Evolutionary conservation across 495 filamentous ascomycete species (phyloP).

Genomic region (Penicillium silybi): DNA sequence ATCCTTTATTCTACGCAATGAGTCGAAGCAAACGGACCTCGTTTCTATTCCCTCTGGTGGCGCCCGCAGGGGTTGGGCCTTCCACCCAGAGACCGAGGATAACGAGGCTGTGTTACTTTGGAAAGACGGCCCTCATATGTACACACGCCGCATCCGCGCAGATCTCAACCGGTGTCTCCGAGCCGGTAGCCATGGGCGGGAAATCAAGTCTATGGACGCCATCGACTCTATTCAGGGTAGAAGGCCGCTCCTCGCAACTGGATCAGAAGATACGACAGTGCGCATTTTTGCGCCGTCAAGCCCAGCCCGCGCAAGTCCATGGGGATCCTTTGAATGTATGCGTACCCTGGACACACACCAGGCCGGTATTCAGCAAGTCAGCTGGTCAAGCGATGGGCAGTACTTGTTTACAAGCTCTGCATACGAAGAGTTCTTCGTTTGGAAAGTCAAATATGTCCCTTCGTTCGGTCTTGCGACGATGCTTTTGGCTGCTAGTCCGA

Average conservation of each 20-base stretch:
- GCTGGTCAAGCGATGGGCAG: constrained; percentile 60
- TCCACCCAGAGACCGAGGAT: constrained; percentile 32
- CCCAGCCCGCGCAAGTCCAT: constrained; percentile 17
- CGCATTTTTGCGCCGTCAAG: constrained; percentile 46
- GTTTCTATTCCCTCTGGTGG: constrained; percentile 76
- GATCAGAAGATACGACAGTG: constrained; percentile 84
- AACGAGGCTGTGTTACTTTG: constrained; percentile 45
- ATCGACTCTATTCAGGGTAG: constrained; percentile 17
- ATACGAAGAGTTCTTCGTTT: constrained; percentile 84
- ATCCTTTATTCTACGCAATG: constrained; percentile 76
- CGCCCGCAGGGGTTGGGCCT: constrained; percentile 67
- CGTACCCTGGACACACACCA: constrained; percentile 69
- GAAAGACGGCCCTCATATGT: constrained; percentile 41
- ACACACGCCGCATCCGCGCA: constrained; percentile 45
- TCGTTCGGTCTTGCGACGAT: constrained; percentile 54
- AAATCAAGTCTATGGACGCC: constrained; percentile 75
- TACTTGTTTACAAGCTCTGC: constrained; percentile 83
- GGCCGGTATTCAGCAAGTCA: constrained; percentile 77
- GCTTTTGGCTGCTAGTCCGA: constrained; percentile 58
- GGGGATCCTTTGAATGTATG: constrained; percentile 47
- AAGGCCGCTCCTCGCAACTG: constrained; percentile 61
- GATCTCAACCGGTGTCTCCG: constrained; percentile 53
- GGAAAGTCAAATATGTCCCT: constrained; percentile 59
- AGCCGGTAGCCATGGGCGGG: constrained; percentile 75
- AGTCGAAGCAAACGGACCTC: constrained; percentile 59